Base-by-base conservation (phyloP, 768 basidiomycete species). In the Russula compacta region DNA sequence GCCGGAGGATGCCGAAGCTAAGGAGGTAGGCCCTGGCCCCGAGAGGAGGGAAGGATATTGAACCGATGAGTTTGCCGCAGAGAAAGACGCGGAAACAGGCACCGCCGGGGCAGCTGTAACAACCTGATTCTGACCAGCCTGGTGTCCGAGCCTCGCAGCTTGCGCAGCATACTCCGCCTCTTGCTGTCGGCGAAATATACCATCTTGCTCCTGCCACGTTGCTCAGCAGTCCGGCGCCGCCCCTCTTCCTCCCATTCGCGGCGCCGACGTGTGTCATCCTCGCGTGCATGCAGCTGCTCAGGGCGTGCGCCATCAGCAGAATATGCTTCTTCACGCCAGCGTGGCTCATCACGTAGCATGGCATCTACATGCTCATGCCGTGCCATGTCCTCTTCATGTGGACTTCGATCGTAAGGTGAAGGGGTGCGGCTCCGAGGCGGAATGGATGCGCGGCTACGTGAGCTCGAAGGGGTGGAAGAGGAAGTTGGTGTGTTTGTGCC, bases 121-220 rank as follows among this genome's bases (percentile, higher is more conserved):
- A 74, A 46, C 73, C 69, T 44, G 64, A 68, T 47, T 75, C 72
- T 43, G 76, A 78, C 36, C 75, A 71, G 29, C 12, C 12, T 51
- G 17, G 8, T 14, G 72, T 49, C 61, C 61, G 57, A 48, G 12
- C 47, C 71, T 66, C n/a, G 69, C 69, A 46, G 70, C 66, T 19
- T 68, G 64, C 1, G 72, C 68, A 12, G 70, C 70, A 8, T 66
- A 62, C 4, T 74, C 71, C 0, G 74, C 63, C 67, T 86, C 85
- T 52, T 79, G 79, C 67, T 86, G 86, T 53, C 86, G 74, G 46
- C 74, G 75, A 7, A 75, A 59, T 59, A 87, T 83, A 0, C 78
- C 83, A 10, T 83, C 82, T 58, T 84, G 80, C 59, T 85, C 82
- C 53, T 75, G 74, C 58, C 72, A 58, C 79, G 73, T 65, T 77